Base-by-base conservation (phyloP, 352 stramenopile species). In the Pilasporangium apinafurcum region DNA sequence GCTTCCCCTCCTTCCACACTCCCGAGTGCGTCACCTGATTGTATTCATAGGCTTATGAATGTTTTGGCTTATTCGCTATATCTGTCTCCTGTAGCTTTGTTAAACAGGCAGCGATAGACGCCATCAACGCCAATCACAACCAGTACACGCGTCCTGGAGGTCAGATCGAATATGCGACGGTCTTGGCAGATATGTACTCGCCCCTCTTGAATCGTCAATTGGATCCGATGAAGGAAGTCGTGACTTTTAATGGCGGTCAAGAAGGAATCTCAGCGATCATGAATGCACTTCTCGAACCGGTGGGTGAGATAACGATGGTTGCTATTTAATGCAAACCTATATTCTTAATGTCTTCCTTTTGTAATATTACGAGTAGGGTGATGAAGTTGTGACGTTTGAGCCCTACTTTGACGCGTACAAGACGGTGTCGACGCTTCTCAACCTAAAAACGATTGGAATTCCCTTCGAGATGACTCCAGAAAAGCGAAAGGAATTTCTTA, bases 1-100 rank as follows among this genome's bases (percentile, higher is more conserved):
- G 95, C 40, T 98, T 98, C 73, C 96, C 95, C 17, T 92, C 95
- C 57, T 98, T 96, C 76, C 59, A 84, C 18, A 97, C 91, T 10
- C 93, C 82, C 4, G 62, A 67, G 64, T 83, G 46, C 9, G 65
- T 44, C 5, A n/a, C 8, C 8, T 46, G 24, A 17, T n/a, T 18
- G 17, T 14, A 29, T 21, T 13, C 10, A 37, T 25, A 4, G 34
- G 2, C 26, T 31, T 32, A 12, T 8, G 16, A 22, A 5, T 27
- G 9, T 14, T 41, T 17, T 35, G 22, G 13, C 13, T 24, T 46
- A 36, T 16, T 51, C 21, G 4, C 17, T 24, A 21, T 48, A 9
- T 16, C 2, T 34, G 5, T 21, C 12, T 47, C 8, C n/a, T 24
- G 14, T 33, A 72, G 76, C 14, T 97, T 97, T 46, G 74, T 94